A percentile compares a stretch with the other conserved stretches of the same genome.
Evolutionary conservation across 192 early-diverging fungal species (phyloP).

Genomic region (Backusella westeae): DNA sequence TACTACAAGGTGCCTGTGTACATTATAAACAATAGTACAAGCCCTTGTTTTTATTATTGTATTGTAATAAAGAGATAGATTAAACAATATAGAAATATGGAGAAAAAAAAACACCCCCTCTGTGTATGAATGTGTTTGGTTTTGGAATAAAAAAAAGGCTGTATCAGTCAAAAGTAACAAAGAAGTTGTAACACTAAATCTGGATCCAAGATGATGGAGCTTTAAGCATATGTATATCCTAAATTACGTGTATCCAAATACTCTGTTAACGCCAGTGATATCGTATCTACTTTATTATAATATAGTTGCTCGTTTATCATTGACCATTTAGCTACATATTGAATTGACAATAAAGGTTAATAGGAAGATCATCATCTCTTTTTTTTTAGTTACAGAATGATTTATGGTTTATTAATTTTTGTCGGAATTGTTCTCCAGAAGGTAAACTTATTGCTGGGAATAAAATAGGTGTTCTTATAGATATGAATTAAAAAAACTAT

Average conservation of each 20-base stretch:
- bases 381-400: neutral
- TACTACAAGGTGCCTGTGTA: neutral
- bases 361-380: neutral
- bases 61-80: neutral
- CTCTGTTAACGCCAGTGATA: neutral
- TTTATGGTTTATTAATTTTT: neutral
- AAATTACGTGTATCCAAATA: neutral
- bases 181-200: neutral
- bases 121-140: neutral
- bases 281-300: neutral
- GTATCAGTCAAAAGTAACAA: neutral
- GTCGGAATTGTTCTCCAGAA: conserved; percentile 1
- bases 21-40: neutral
- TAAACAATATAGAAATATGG: neutral
- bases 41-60: neutral
- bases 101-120: neutral
- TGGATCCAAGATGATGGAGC: neutral
- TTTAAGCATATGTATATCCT: neutral
- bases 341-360: neutral
- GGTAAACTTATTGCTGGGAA: neutral
- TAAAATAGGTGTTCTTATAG: neutral
- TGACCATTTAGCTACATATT: too few relatives aligned
- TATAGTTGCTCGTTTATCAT: too few relatives aligned
- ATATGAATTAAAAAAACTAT: neutral
- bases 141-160: neutral